Conservation (phyloP, 495 filamentous ascomycete genomes). For the Thermochaetoides thermophila region DNA sequence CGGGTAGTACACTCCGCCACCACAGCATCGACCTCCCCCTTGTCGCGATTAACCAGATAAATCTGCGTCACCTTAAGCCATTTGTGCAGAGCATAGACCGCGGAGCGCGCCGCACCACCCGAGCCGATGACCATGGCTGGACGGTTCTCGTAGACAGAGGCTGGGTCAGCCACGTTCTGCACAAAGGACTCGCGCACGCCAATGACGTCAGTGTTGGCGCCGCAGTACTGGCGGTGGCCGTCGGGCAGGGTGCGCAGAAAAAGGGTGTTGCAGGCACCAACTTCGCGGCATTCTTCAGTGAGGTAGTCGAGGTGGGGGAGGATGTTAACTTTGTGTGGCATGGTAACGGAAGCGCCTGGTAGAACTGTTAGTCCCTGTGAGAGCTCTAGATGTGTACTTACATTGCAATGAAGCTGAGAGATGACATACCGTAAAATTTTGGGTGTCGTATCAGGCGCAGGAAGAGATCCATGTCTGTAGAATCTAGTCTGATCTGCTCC, state of each 20-base stretch:
- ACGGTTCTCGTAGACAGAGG: slow-evolving; percentile 31
- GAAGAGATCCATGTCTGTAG: slow-evolving; percentile 31
- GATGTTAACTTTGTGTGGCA: slow-evolving; percentile 61
- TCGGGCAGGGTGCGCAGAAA: slow-evolving; percentile 37
- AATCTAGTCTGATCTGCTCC: slow-evolving; percentile 43
- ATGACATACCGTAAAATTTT: slow-evolving; percentile 18
- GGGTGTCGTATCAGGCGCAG: slow-evolving; percentile 19
- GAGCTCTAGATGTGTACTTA: slow-evolving; percentile 32
- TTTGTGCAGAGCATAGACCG: slow-evolving; percentile 52
- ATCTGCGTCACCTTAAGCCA: slow-evolving; percentile 49
- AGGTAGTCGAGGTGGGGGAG: slow-evolving; percentile 52
- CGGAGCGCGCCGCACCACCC: slow-evolving; percentile 54
- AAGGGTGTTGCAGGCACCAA: slow-evolving; percentile 62
- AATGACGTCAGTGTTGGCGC: slow-evolving; percentile 64
- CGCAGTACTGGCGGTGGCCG: slow-evolving; percentile 36
- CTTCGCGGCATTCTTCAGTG: slow-evolving; percentile 49
- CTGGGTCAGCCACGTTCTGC: slow-evolving; percentile 36
- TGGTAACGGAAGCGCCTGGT: slow-evolving; percentile 56
- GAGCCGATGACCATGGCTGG: slow-evolving; percentile 50
- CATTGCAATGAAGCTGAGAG: slow-evolving; percentile 3
- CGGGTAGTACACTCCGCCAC: slow-evolving; percentile 38
- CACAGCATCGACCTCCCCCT: slow-evolving; percentile 45
- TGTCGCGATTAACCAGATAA: slow-evolving; percentile 58
- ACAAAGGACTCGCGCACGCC: slow-evolving; percentile 55
- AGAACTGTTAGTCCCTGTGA: slow-evolving; percentile 35